Evolutionary conservation across 257 asterid species (phyloP), one percentile per base, ranked within the genome.

Genomic region (Ligustrum vulgare): DNA sequence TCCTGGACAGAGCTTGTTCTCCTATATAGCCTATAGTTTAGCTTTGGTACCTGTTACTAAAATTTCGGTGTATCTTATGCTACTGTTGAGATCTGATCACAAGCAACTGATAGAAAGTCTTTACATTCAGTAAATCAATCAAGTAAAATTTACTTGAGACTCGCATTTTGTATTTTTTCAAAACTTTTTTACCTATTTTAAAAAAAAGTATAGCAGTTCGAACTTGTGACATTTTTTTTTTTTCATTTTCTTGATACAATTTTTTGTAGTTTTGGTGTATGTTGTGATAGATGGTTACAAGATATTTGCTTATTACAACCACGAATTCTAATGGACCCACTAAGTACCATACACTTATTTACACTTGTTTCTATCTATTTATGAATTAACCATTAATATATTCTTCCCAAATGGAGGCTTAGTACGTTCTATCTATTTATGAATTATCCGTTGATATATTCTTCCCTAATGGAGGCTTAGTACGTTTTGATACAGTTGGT

Each of bases 211-310:
- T 32, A 65, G n/a, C 15, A 11, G 6, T 36, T 36, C 39, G 6
- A 36, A 36, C 39, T 36, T 36, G 39, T 8, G 32, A 18, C 60
- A 45, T 72, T 15, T 39, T 65, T 65, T 47, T 22, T 65, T 71
- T 47, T 22, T 77, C 43, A 22, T 35, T 23, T 56, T 35, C 31
- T 36, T 73, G 54, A 70, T 60, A 7, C 51, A 65, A 63, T 43
- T 16, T 75, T 25, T 65, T 66, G 54, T 20, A 20, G 23, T 28
- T 76, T 25, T 69, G 49, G 16, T n/a, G 25, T 62, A 37, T 13
- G 71, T 22, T 64, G 54, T 20, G 56, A 54, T 20, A 13, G 13
- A 47, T 49, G 16, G 22, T 78, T 54, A 64, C 23, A 22, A 72
- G 70, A n/a, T 72, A 63, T 60, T 60, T 41, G 20, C n/a, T 69